phyloP scores from a whole-genome alignment of 306 rosid species.

The Echinosophora koreensis region DNA sequence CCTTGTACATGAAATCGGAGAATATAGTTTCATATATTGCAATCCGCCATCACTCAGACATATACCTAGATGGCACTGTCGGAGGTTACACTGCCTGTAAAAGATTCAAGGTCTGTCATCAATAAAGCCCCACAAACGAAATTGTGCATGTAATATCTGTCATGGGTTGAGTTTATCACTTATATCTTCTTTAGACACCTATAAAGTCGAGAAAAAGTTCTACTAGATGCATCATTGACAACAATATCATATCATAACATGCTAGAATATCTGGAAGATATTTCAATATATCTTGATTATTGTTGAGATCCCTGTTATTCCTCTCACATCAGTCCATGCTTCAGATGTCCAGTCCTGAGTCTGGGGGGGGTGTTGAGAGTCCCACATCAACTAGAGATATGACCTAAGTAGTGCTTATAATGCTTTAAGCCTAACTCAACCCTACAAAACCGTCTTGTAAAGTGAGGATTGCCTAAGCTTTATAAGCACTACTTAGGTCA shows the following conservation, averaged over 20 bases:
- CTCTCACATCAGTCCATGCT: too few species aligned
- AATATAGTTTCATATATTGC: constrained; percentile 25
- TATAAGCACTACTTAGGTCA: too few species aligned
- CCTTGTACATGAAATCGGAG: constrained; percentile 3
- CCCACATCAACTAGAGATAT: too few species aligned
- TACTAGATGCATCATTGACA: constrained; percentile 21
- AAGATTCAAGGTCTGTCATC: constrained; percentile 21
- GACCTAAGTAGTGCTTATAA: too few species aligned
- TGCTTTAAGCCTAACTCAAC: too few species aligned
- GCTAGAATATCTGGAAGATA: too few species aligned
- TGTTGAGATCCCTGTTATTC: too few species aligned
- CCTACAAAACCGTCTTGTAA: too few species aligned
- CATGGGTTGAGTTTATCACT: constrained; percentile 13
- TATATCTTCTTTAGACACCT: constrained; percentile 19
- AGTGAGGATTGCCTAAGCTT: too few species aligned
- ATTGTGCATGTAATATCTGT: not conserved
- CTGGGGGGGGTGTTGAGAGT: too few species aligned
- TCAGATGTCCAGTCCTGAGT: too few species aligned
- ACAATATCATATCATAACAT: constrained; percentile 12
- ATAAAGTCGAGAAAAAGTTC: constrained; percentile 3
- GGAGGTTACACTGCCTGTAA: constrained; percentile 26
- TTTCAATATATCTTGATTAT: too few species aligned
- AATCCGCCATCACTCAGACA: constrained; percentile 22
- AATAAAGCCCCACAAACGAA: constrained; percentile 34
- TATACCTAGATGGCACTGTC: constrained; percentile 21